Evolutionary conservation across 768 basidiomycete genomes (phyloP), one percentile per base, ranked within the genome.

Genomic region (Psilocybe sp.): DNA sequence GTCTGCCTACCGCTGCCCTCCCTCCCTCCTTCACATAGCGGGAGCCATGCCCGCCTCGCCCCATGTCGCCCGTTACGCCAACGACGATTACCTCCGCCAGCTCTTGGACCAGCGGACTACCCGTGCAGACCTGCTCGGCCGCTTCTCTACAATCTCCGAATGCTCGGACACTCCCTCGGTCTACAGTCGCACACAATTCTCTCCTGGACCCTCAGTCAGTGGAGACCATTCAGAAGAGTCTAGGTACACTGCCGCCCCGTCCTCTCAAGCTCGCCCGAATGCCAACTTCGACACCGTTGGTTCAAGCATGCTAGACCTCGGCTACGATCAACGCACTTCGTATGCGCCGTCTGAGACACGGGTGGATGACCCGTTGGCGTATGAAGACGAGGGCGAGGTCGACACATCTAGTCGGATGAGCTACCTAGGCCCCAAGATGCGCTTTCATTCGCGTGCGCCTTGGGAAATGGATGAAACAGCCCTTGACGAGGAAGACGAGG

Each of bases 381-480:
- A 76, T 41, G 69, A 72, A 18, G 64, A 69, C 41, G 71, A 71
- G 37, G 72, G 71, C 40, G 74, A 77, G 44, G 71, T 78, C 34
- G 73, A 74, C 8, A 58, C 71, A 34, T 67, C 74, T 1, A 65
- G 75, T 51, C 76, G 84, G 46, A 79, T 90, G 66, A 89, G 86
- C 59, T 69, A 84, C 42, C 80, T 86, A 32, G 90, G 90, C n/a
- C 89, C 89, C 28, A 89, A 82, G 66, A 87, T 91, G 78, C 82
- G 84, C 44, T 82, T 89, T 61, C 87, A 89, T 65, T 87, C 86
- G 53, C 84, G 78, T 19, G 85, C 89, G 14, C 89, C 89, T 36
- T 92, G 89, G 89, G 89, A 91, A 67, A 67, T 76, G 34, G 85
- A 81, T 43, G 80, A 76, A 12, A 75, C 71, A 34, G 35, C 66